phyloP scores from a whole-genome alignment of 2,329 filamentous ascomycete genomes.

The Hysterium pulicare region DNA sequence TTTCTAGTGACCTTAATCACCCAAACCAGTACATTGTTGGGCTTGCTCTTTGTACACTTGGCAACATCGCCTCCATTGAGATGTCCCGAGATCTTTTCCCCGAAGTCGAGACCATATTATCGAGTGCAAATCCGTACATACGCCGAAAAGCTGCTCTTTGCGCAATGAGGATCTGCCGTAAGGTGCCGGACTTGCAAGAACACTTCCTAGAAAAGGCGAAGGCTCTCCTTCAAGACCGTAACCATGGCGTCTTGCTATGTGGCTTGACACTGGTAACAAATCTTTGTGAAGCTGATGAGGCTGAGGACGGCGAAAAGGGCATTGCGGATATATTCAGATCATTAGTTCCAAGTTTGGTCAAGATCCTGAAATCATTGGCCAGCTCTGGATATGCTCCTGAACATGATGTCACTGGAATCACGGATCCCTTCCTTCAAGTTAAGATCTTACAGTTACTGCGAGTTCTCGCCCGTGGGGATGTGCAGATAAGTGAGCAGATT shows the following conservation, averaged over 20 bases:
- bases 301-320: constrained; percentile 83
- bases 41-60: constrained; percentile 89
- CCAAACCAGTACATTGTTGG: constrained; percentile 98
- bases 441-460: constrained; percentile 87
- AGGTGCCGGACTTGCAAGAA: constrained; percentile 94
- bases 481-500: constrained; percentile 89
- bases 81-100: constrained; percentile 98
- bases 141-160: constrained; percentile 95
- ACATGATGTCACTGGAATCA: constrained; percentile 97
- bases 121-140: constrained; percentile 97
- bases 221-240: constrained; percentile 81
- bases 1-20: constrained; percentile 80
- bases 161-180: constrained; percentile 97
- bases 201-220: constrained; percentile 96
- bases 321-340: constrained; percentile 89
- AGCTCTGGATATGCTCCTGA: constrained; percentile 96
- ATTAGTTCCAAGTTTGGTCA: constrained; percentile 79
- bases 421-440: constrained; percentile 95
- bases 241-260: constrained; percentile 91
- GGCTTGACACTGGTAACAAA: constrained; percentile 87
- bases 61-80: constrained; percentile 95
- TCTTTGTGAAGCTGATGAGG: constrained; percentile 92
- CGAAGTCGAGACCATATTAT: constrained; percentile 88
- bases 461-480: constrained; percentile 81
- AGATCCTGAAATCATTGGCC: constrained; percentile 85